These are phyloP conservation scores for Zygosaccharomyces siamensis DNA, from an alignment of 805 yeast genomes.

Conservation along the genomic window DNA sequence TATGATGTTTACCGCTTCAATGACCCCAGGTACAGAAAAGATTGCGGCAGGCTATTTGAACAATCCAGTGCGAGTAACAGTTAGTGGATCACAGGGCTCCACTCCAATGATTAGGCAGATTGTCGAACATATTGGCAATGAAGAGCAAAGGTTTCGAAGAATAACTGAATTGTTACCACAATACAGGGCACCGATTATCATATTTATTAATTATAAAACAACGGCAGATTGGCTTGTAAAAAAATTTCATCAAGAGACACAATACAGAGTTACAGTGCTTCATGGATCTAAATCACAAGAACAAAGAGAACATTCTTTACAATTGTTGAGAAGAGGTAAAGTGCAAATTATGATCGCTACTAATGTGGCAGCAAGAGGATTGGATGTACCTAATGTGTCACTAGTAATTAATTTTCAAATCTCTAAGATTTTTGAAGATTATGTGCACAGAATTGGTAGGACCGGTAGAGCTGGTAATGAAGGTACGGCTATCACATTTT, in stretches of 20 bases:
- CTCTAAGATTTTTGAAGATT: constrained; percentile 72
- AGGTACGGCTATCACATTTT: constrained; percentile 73
- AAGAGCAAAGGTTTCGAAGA: constrained; percentile 43
- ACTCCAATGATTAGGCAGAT: constrained; percentile 56
- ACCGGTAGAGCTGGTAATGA: constrained; percentile 90
- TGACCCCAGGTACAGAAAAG: constrained; percentile 68
- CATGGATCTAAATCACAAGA: constrained; percentile 88
- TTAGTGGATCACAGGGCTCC: constrained; percentile 65
- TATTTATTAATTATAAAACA: constrained; percentile 75
- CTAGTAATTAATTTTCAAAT: constrained; percentile 84
- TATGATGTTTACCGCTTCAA: constrained; percentile 93
- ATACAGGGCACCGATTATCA: constrained; percentile 57
- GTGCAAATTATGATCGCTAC: constrained; percentile 78
- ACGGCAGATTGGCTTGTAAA: constrained; percentile 63
- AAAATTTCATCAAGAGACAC: constrained; percentile 42
- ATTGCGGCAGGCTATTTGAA: constrained; percentile 58
- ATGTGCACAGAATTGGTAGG: constrained; percentile 90
- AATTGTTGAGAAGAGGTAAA: constrained; percentile 49
- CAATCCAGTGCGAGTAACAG: constrained; percentile 56
- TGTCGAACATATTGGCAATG: constrained; percentile 48
- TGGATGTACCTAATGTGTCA: constrained; percentile 84
- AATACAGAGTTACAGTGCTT: constrained; percentile 52
- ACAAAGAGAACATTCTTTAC: constrained; percentile 74
- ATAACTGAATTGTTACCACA: constrained; percentile 15
- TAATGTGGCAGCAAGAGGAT: constrained; percentile 93